These are phyloP conservation scores for Cladophialophora chaetospira DNA, from an alignment of 2,329 filamentous ascomycete genomes.

Conservation along the genomic window DNA sequence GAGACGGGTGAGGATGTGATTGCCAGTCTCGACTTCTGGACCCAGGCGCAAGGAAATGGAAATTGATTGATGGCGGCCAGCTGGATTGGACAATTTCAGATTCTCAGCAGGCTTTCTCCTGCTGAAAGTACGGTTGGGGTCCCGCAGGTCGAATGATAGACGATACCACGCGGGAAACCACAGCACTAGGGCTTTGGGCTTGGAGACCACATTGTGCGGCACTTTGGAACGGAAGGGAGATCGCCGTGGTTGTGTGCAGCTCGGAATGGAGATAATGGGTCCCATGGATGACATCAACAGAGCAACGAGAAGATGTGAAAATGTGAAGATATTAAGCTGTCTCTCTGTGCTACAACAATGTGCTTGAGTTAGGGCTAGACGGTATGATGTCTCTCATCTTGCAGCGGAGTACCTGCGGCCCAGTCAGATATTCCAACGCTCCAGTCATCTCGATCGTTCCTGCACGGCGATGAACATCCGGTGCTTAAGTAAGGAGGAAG, in stretches of 20 bases:
- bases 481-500: no score
- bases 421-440: neutral
- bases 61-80: neutral
- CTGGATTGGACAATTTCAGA: slow-evolving; percentile 5
- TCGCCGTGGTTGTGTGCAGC: neutral
- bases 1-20: slow-evolving; percentile 91
- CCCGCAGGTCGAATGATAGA: neutral
- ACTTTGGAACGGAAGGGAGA: neutral
- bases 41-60: slow-evolving; percentile 25
- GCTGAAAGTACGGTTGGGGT: neutral
- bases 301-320: slow-evolving; percentile 3
- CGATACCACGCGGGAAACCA: neutral
- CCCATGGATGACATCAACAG: neutral
- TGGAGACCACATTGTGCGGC: neutral
- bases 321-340: neutral
- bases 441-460: no score
- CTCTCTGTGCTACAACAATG: neutral
- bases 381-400: neutral
- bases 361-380: neutral
- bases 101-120: neutral
- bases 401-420: neutral
- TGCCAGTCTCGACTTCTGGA: slow-evolving; percentile 96
- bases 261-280: neutral
- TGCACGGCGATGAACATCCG: no score
- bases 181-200: neutral